Evolutionary conservation across 1,139 yeast genomes (phyloP).

Genomic region (Lodderomyces theae): DNA sequence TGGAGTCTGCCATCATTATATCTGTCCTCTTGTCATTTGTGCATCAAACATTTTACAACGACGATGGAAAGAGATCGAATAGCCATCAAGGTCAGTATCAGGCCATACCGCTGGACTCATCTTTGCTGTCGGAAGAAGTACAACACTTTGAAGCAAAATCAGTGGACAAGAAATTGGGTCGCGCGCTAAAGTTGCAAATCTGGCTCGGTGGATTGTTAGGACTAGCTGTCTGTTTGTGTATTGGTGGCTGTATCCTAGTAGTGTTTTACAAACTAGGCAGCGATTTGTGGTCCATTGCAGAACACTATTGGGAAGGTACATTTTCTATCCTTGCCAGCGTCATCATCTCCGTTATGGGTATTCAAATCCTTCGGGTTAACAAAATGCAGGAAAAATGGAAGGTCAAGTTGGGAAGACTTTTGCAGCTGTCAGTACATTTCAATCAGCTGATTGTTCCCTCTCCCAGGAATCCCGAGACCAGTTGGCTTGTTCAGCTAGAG

Average conservation of each 20-base stretch:
- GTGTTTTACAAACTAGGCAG: slow-evolving; percentile 38
- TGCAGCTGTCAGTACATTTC: slow-evolving; percentile 21
- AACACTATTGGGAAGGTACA: slow-evolving; percentile 49
- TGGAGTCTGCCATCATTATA: slow-evolving; percentile 46
- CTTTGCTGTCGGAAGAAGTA: not conserved
- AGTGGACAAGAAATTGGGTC: slow-evolving; percentile 14
- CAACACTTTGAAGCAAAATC: not conserved
- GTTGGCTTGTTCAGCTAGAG: slow-evolving; percentile 13
- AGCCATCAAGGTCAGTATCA: not conserved
- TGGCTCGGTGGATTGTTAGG: slow-evolving; percentile 47
- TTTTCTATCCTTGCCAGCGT: slow-evolving; percentile 44
- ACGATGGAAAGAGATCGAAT: not conserved
- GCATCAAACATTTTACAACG: slow-evolving; percentile 29
- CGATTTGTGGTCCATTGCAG: slow-evolving; percentile 44
- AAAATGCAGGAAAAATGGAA: slow-evolving; percentile 85
- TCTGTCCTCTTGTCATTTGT: slow-evolving; percentile 45
- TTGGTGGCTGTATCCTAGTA: slow-evolving; percentile 36
- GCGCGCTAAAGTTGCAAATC: slow-evolving; percentile 32
- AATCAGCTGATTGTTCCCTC: not conserved
- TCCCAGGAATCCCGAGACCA: slow-evolving; percentile 7
- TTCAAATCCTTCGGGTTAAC: slow-evolving; percentile 40
- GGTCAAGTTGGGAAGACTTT: slow-evolving; percentile 45
- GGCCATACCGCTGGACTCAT: not conserved
- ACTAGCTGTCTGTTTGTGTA: slow-evolving; percentile 32
- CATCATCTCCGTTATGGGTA: slow-evolving; percentile 46